A percentile compares a stretch with the other conserved stretches of the same genome.
Conservation (phyloP, 805 yeast species). For the Candida sakaeoensis region DNA sequence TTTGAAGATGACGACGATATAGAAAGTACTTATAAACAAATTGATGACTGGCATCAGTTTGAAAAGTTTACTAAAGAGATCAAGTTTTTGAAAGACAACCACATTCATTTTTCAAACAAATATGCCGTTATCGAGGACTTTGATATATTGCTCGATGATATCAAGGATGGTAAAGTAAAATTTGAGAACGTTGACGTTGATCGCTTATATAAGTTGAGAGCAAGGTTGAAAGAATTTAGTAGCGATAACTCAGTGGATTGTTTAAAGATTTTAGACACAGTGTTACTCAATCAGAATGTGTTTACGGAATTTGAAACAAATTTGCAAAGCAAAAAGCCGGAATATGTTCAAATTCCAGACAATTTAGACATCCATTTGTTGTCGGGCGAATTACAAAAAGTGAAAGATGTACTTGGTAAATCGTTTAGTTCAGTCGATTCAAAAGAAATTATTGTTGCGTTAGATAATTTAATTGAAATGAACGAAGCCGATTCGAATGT, state of each 20-base stretch:
- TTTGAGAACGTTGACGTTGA: background rate
- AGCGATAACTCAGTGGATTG: slow-evolving; percentile 5
- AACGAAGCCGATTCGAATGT: background rate
- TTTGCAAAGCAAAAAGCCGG: background rate
- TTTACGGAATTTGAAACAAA: slow-evolving; percentile 1
- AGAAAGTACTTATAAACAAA: background rate
- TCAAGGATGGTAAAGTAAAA: background rate
- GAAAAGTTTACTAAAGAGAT: slow-evolving; percentile 2
- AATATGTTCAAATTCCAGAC: slow-evolving; percentile 15
- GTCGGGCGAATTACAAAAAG: slow-evolving; percentile 7
- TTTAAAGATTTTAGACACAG: slow-evolving; percentile 9
- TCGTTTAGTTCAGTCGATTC: slow-evolving; percentile 9
- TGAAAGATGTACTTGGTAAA: slow-evolving; percentile 6
- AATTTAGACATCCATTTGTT: slow-evolving; percentile 13
- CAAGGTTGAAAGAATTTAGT: slow-evolving; percentile 3
- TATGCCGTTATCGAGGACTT: background rate
- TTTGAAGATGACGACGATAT: background rate
- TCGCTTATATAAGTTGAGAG: slow-evolving; percentile 4
- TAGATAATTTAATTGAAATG: slow-evolving; percentile 13
- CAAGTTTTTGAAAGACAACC: background rate
- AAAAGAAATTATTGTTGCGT: slow-evolving; percentile 12
- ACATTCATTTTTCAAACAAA: background rate
- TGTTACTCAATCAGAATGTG: slow-evolving; percentile 5
- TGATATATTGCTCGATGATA: background rate
- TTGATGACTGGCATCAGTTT: slow-evolving; percentile 4